A percentile compares a stretch with the other conserved stretches of the same genome.
Evolutionary conservation across 1,284 basidiomycete species (phyloP).

Genomic region (Schizophyllum amplum): DNA sequence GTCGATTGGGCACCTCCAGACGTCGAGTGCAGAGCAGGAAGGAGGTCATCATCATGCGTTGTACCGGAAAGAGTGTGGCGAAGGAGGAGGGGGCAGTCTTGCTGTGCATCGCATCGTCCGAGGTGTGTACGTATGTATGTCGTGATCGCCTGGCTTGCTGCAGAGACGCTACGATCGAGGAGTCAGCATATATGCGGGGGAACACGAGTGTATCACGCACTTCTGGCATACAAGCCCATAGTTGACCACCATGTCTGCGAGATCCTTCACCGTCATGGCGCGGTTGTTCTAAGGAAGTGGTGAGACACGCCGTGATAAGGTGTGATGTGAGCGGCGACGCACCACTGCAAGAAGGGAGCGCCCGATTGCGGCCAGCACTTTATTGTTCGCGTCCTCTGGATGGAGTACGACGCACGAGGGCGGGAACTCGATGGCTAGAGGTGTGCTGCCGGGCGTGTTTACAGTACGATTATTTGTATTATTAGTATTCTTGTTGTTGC

Average conservation of each 20-base stretch:
- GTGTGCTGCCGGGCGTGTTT: neutral
- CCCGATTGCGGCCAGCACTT: constrained; percentile 62
- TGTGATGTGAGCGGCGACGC: constrained; percentile 22
- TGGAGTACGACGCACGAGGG: constrained; percentile 56
- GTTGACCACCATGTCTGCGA: constrained; percentile 58
- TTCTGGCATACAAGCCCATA: constrained; percentile 66
- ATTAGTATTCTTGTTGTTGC: constrained; percentile 6
- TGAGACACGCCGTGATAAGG: constrained; percentile 9
- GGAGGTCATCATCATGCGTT: constrained; percentile 57
- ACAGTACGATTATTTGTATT: neutral
- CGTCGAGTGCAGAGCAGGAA: constrained; percentile 60
- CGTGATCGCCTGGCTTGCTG: constrained; percentile 71
- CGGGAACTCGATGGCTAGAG: constrained; percentile 37
- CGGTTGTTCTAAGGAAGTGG: constrained; percentile 49
- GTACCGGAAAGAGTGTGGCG: constrained; percentile 68
- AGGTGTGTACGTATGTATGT: constrained; percentile 69
- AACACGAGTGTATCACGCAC: constrained; percentile 32
- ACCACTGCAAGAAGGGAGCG: constrained; percentile 66
- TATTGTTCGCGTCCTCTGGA: constrained; percentile 60
- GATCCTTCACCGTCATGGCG: constrained; percentile 77
- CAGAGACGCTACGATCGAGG: constrained; percentile 45
- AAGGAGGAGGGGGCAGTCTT: constrained; percentile 64
- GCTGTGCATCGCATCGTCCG: constrained; percentile 57
- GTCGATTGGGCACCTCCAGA: constrained; percentile 56
- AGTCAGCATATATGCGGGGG: constrained; percentile 13